phyloP scores from a whole-genome alignment of 2,329 filamentous ascomycete species.

The Exophiala phaeomuriformis region DNA sequence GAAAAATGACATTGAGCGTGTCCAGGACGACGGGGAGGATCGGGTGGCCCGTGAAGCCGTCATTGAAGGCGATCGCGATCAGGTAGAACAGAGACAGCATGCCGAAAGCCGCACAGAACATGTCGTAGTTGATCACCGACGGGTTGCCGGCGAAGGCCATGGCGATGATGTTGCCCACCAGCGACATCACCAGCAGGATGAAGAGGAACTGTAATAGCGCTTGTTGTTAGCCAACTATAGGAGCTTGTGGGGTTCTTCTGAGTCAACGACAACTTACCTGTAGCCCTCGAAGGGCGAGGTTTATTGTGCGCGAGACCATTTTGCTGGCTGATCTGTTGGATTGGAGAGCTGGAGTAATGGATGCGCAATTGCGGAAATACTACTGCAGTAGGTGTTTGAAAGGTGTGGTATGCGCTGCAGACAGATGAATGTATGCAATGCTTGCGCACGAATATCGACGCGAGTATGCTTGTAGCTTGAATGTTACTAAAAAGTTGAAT shows the following conservation, averaged over 20 bases:
- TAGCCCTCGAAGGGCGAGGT: slow-evolving; percentile 36
- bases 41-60: slow-evolving; percentile 37
- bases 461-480: too few species aligned
- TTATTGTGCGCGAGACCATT: slow-evolving; percentile 38
- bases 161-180: slow-evolving; percentile 57
- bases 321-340: slow-evolving; percentile 14
- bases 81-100: slow-evolving; percentile 45
- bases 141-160: slow-evolving; percentile 48
- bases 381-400: too few species aligned
- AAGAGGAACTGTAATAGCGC: slow-evolving; percentile 47
- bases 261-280: slow-evolving; percentile 31
- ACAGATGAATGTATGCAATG: too few species aligned
- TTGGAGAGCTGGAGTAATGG: not conserved
- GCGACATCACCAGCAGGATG: slow-evolving; percentile 53
- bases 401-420: too few species aligned
- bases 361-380: not conserved
- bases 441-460: too few species aligned
- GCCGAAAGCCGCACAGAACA: slow-evolving; percentile 44
- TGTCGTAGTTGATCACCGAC: slow-evolving; percentile 49
- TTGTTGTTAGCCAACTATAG: slow-evolving; percentile 11
- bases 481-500: too few species aligned
- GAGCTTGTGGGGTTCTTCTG: not conserved
- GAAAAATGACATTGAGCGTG: slow-evolving; percentile 43
- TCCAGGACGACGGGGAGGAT: slow-evolving; percentile 41
- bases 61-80: slow-evolving; percentile 37